Evolutionary conservation across 306 rosid species (phyloP).

Genomic region (Macrotyloma uniflorum): DNA sequence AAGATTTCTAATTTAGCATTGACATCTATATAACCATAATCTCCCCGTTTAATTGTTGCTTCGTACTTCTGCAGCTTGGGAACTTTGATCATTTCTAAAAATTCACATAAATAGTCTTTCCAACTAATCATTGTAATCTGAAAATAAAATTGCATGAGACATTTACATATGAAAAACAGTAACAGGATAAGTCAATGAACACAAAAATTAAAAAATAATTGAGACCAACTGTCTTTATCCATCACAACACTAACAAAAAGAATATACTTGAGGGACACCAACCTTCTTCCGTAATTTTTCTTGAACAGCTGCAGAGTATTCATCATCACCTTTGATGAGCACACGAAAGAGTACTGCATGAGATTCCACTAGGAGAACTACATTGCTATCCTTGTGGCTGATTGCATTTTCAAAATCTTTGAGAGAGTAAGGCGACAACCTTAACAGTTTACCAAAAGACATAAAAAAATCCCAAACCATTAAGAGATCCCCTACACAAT

Average conservation of each 20-base stretch:
- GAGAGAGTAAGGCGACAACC: conserved; percentile 74
- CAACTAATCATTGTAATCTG: conserved; percentile 89
- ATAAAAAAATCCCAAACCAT: conserved; percentile 94
- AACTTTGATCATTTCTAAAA: conserved; percentile 72
- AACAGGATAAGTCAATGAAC: neutral
- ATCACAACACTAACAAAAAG: conserved; percentile 5
- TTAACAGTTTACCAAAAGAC: conserved; percentile 70
- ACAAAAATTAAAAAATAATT: neutral
- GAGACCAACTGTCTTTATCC: neutral
- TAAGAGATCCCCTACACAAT: conserved; percentile 79
- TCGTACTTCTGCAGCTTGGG: conserved; percentile 54
- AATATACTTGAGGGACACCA: conserved; percentile 17
- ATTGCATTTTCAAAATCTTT: conserved; percentile 90
- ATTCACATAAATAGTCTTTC: conserved; percentile 77
- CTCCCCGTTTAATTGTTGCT: conserved; percentile 84
- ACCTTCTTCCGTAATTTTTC: conserved; percentile 53
- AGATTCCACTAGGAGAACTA: conserved; percentile 82
- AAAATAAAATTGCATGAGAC: conserved; percentile 39
- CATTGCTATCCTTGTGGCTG: conserved; percentile 77
- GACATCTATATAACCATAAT: conserved; percentile 80
- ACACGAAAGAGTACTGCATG: conserved; percentile 80
- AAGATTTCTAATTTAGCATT: conserved; percentile 68
- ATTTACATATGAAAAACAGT: conserved; percentile 25
- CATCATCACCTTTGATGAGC: conserved; percentile 64
- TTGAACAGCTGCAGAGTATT: conserved; percentile 51